Base-by-base conservation (phyloP, 202 grass and related monocot species). In the Alloteropsis angusta region DNA sequence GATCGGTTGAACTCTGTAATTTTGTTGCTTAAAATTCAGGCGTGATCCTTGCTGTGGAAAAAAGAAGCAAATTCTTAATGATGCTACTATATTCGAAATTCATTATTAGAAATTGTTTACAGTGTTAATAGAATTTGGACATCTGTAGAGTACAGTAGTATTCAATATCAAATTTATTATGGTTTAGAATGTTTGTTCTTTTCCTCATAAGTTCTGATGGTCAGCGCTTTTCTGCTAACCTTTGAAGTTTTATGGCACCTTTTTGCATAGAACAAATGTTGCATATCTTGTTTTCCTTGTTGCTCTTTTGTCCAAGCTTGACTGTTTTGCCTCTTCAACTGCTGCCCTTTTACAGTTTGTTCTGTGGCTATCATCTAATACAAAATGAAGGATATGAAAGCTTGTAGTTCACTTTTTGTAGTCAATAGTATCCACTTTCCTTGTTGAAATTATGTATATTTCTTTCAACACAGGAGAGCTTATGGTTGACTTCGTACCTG, bases 401-500 rank as follows among this genome's bases (percentile, higher is more conserved):
- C 68, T 35, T 46, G 34, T 48, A 15, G 4, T 70, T 70, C 8
- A 48, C 43, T n/a, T 47, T 47, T 14, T 47, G 64, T 53, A 44
- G 6, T 64, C 64, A 21, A 65, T 26, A 18, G 23, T 63, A 79
- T 39, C 74, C 6, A 9, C 5, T 37, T 77, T 42, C 14, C 61
- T 47, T 21, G 15, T 26, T 82, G 36, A 62, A 68, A 18, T 28
- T 5, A 30, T 30, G 14, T 77, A 56, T 48, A 21, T 76, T 74
- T 81, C 4, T 69, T 57, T 83, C 7, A 16, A 77, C 37, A 68
- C 83, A 98, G 96, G 89, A 87, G 89, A 87, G 39, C 90, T 98
- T 86, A 56, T 87, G 49, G 86, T 98, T 71, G 96, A 95, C 68
- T 91, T 98, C 38, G 25, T 83, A 67, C 92, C 96, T 82, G 89